A percentile compares a stretch with the other conserved stretches of the same genome.
Conservation (phyloP, 2,329 filamentous ascomycete genomes). For the Colletotrichum sp. region DNA sequence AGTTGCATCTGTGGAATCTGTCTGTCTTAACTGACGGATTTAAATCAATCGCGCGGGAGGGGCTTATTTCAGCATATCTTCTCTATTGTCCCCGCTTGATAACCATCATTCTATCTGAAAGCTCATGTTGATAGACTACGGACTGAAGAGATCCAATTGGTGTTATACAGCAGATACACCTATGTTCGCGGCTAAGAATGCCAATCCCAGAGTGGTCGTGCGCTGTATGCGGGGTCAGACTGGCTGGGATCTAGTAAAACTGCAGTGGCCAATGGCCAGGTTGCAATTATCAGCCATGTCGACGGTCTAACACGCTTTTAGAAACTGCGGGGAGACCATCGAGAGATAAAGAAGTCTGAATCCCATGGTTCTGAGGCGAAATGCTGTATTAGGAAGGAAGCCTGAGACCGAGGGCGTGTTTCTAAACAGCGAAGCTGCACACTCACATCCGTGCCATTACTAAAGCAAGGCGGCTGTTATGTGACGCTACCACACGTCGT, state of each 20-base stretch:
- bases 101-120: background rate
- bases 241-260: background rate
- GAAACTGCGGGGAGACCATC: background rate
- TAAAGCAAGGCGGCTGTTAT: background rate
- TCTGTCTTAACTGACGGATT: accelerated
- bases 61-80: background rate
- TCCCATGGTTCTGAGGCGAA: background rate
- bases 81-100: accelerated
- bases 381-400: background rate
- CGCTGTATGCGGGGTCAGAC: background rate
- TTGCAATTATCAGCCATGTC: background rate
- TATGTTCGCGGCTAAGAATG: accelerated
- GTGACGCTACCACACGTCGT: background rate
- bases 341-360: background rate
- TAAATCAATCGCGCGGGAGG: accelerated
- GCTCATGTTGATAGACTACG: accelerated
- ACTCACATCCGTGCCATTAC: background rate
- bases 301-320: accelerated
- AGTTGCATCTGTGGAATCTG: background rate
- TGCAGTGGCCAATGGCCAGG: background rate
- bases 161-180: accelerated
- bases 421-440: background rate
- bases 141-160: background rate
- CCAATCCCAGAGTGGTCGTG: background rate
- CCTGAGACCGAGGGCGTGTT: background rate